phyloP scores from a whole-genome alignment of 176 grass and related monocot genomes.

The Themeda triandra region DNA sequence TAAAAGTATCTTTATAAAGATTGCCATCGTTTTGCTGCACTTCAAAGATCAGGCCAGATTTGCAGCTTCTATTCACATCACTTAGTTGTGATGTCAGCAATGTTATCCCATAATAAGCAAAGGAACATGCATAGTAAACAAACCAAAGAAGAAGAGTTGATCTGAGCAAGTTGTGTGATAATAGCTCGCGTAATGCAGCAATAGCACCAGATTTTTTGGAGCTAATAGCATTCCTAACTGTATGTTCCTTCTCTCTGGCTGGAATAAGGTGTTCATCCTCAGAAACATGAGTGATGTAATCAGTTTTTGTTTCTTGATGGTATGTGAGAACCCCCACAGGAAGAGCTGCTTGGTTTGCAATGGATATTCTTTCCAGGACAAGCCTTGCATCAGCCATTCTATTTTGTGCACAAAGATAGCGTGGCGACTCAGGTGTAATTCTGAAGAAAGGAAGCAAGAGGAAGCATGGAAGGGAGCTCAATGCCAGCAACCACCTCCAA shows the following conservation, averaged over 20 bases:
- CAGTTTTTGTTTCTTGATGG: conserved; percentile 27
- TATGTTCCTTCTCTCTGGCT: conserved; percentile 16
- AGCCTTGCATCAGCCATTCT: conserved; percentile 45
- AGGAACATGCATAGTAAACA: conserved; percentile 71
- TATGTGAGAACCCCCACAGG: conserved; percentile 68
- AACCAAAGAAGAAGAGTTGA: conserved; percentile 89
- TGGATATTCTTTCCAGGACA: conserved; percentile 73
- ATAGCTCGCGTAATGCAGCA: conserved; percentile 40
- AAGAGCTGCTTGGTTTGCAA: conserved; percentile 42
- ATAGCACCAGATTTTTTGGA: conserved; percentile 33
- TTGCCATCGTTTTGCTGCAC: conserved; percentile 10
- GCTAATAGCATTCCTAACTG: conserved; percentile 14
- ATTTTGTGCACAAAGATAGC: conserved; percentile 70
- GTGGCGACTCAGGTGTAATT: conserved; percentile 64
- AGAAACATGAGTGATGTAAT: conserved; percentile 20
- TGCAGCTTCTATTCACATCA: conserved; percentile 45
- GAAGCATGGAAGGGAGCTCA: conserved; percentile 69
- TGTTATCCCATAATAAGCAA: conserved; percentile 80
- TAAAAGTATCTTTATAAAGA: conserved; percentile 72
- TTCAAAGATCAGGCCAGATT: conserved; percentile 23
- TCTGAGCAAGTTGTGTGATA: conserved; percentile 60
- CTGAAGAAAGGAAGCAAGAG: conserved; percentile 70
- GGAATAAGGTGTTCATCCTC: conserved; percentile 44
- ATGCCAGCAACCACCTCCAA: conserved; percentile 82
- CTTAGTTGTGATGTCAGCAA: conserved; percentile 68